phyloP scores from a whole-genome alignment of 768 basidiomycete genomes.

The Mrakia frigida region DNA sequence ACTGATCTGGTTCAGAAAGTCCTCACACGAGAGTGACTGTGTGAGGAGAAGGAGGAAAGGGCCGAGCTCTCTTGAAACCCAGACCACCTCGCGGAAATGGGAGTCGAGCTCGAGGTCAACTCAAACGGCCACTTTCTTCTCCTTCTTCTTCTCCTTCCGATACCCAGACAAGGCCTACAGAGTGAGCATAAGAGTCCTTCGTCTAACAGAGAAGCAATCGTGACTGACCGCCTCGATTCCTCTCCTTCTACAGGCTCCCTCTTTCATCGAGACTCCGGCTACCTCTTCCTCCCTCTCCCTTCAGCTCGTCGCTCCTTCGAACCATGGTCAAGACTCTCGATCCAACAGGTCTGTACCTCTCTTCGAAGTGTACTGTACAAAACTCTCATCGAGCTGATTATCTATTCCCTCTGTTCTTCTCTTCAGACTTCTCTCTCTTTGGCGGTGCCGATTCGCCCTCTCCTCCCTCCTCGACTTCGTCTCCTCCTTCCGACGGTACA shows the following conservation, averaged over 20 bases:
- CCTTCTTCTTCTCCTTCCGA: not conserved
- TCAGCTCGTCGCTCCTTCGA: too few relatives aligned
- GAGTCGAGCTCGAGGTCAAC: not conserved
- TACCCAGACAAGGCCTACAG: not conserved
- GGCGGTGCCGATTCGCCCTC: constrained; percentile 77
- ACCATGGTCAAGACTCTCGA: too few relatives aligned
- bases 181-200: not conserved
- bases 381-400: not conserved
- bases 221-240: too few relatives aligned
- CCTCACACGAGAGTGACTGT: too few relatives aligned
- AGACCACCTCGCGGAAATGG: not conserved
- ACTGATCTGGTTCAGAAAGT: too few relatives aligned
- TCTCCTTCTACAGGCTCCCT: too few relatives aligned
- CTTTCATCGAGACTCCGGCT: too few relatives aligned
- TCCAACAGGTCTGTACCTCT: too few relatives aligned
- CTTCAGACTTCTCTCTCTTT: constrained; percentile 39
- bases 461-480: constrained; percentile 44
- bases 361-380: too few relatives aligned
- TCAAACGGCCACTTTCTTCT: not conserved
- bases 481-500: constrained; percentile 9
- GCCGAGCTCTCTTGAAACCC: not conserved
- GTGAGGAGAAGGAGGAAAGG: not conserved
- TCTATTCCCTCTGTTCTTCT: not conserved
- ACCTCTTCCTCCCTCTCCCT: too few relatives aligned
- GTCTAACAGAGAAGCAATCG: not conserved